Conservation (phyloP, 2,329 filamentous ascomycete species). For the Fulvia fulva region DNA sequence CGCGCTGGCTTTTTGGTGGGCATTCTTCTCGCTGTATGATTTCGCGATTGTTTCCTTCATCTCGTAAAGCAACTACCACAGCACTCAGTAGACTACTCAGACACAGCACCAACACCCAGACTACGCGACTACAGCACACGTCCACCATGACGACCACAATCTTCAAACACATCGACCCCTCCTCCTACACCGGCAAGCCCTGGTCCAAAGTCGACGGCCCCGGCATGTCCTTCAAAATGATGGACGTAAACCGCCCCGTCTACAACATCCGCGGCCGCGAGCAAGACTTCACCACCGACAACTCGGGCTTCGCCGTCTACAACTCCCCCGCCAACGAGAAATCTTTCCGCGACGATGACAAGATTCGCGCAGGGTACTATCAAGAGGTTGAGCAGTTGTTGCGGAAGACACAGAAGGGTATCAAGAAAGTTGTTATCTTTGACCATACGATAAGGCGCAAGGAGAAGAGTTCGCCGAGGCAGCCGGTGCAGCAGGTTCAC, state of each 20-base stretch:
- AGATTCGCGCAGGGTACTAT: conserved; percentile 58
- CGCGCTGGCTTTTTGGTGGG: background rate
- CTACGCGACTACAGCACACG: conserved; percentile 2
- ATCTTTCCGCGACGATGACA: conserved; percentile 52
- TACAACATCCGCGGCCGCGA: conserved; percentile 53
- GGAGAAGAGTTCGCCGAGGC: conserved; percentile 52
- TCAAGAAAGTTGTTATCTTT: conserved; percentile 64
- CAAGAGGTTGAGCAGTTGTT: conserved; percentile 57
- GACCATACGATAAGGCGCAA: conserved; percentile 66
- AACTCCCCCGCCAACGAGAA: conserved; percentile 52
- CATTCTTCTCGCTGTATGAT: background rate
- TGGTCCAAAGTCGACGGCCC: conserved; percentile 64
- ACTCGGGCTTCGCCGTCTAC: conserved; percentile 56
- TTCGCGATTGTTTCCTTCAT: background rate
- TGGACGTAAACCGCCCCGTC: conserved; percentile 47
- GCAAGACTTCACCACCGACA: conserved; percentile 53
- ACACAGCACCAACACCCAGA: background rate
- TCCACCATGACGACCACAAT: conserved; percentile 54
- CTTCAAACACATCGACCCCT: conserved; percentile 60
- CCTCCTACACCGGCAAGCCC: conserved; percentile 48
- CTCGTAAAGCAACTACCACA: background rate
- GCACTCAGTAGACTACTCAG: background rate
- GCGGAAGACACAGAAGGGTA: conserved; percentile 49
- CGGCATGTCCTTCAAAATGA: conserved; percentile 51
- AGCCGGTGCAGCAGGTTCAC: conserved; percentile 66